Conservation (phyloP, 371 early-diverging fungal species). For the Mucor indicus region DNA sequence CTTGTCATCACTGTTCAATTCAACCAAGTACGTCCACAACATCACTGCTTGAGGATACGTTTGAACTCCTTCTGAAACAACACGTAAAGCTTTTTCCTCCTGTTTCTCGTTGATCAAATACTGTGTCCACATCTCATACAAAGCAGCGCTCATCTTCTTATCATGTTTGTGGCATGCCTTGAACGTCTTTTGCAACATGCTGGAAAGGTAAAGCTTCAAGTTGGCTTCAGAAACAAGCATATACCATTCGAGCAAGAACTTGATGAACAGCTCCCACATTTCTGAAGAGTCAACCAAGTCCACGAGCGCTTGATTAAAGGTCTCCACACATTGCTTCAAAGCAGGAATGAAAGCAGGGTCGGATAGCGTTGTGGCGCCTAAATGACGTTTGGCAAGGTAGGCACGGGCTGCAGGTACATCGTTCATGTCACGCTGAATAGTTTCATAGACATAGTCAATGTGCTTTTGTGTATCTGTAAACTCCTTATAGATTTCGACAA, state of each 20-base stretch:
- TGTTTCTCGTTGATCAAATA: slow-evolving; percentile 19
- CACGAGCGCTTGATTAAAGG: slow-evolving; percentile 41
- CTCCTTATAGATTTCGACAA: slow-evolving; percentile 63
- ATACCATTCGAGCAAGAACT: slow-evolving; percentile 56
- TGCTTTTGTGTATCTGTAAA: slow-evolving; percentile 46
- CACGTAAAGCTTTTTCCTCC: slow-evolving; percentile 17
- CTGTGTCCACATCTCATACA: slow-evolving; percentile 51
- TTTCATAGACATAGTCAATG: slow-evolving; percentile 51
- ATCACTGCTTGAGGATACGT: slow-evolving; percentile 32
- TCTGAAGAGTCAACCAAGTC: slow-evolving; percentile 29
- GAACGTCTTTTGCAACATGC: slow-evolving; percentile 43
- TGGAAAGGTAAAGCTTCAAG: slow-evolving; percentile 55
- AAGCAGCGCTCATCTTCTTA: slow-evolving; percentile 26
- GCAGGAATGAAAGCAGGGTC: slow-evolving; percentile 60
- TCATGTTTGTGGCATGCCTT: slow-evolving; percentile 38
- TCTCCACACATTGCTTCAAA: slow-evolving; percentile 48
- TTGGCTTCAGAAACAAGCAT: slow-evolving; percentile 51
- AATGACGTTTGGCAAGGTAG: slow-evolving; percentile 57
- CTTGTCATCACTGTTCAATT: slow-evolving; percentile 4
- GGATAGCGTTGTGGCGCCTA: slow-evolving; percentile 21
- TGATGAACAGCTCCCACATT: slow-evolving; percentile 60
- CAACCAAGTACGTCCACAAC: slow-evolving; percentile 44
- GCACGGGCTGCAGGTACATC: slow-evolving; percentile 55
- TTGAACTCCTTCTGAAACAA: slow-evolving; percentile 34
- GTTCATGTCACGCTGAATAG: slow-evolving; percentile 63